phyloP scores from a whole-genome alignment of 192 early-diverging fungal genomes.

The Haplosporangium gracile region DNA sequence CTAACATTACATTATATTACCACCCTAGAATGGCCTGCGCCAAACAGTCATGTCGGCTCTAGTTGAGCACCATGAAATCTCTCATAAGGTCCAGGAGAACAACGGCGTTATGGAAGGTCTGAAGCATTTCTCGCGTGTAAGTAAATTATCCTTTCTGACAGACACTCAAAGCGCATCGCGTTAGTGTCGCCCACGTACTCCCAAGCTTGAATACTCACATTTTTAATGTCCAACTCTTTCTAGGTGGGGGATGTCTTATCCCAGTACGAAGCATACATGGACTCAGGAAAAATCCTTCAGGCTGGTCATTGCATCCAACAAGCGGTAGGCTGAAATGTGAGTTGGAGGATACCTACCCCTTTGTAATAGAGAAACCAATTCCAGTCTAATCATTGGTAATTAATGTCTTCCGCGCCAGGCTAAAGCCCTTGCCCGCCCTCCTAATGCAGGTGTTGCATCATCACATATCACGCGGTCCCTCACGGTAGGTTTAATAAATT shows the following conservation, averaged over 20 bases:
- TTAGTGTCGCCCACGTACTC: neutral
- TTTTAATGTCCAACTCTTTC: neutral
- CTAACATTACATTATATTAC: neutral
- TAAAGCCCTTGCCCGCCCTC: constrained; percentile 35
- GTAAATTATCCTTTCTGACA: neutral
- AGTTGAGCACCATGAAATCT: constrained; percentile 43
- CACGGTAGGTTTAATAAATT: constrained; percentile 21
- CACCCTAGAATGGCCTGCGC: constrained; percentile 30
- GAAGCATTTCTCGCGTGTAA: constrained; percentile 41
- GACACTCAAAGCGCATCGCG: neutral
- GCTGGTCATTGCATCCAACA: constrained; percentile 55
- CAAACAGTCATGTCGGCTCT: constrained; percentile 41
- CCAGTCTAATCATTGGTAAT: neutral
- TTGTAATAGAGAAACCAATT: neutral
- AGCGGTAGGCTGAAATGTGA: constrained; percentile 20
- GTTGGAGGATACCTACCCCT: neutral
- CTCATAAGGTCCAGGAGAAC: constrained; percentile 48
- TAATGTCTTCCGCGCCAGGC: constrained; percentile 11
- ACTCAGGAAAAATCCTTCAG: constrained; percentile 42
- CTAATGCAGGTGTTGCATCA: constrained; percentile 36
- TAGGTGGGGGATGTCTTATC: constrained; percentile 42
- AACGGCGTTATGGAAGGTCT: constrained; percentile 34
- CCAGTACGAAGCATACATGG: constrained; percentile 38
- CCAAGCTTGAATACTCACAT: neutral
- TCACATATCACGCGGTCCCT: constrained; percentile 33